A percentile compares a stretch with the other conserved stretches of the same genome.
Conservation (phyloP, 208 protist species). For the Leishmania amazonensis region DNA sequence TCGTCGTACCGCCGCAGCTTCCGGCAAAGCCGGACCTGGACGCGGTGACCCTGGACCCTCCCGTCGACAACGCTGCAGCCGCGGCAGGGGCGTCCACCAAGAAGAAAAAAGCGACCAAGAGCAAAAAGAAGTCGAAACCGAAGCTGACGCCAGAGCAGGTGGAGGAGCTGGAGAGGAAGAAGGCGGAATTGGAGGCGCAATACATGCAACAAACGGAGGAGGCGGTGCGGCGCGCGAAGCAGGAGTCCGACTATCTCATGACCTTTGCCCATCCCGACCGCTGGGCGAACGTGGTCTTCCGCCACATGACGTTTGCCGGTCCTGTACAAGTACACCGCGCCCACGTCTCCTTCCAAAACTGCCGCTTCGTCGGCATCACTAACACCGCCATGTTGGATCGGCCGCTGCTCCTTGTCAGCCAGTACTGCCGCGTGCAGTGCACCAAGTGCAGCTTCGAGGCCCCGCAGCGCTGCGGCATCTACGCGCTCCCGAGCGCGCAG, state of each 20-base stretch:
- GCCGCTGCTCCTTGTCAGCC: slow-evolving; percentile 73
- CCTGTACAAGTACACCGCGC: slow-evolving; percentile 72
- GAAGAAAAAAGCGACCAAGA: slow-evolving; percentile 20
- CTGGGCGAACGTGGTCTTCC: slow-evolving; percentile 69
- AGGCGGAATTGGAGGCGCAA: slow-evolving; percentile 56
- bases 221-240: slow-evolving; percentile 54
- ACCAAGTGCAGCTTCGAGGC: slow-evolving; percentile 78
- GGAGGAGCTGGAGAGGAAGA: slow-evolving; percentile 65
- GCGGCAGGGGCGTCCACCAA: slow-evolving; percentile 17
- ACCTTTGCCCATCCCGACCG: slow-evolving; percentile 84
- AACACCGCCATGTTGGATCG: slow-evolving; percentile 3
- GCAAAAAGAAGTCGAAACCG: slow-evolving; percentile 46
- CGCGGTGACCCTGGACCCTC: slow-evolving; percentile 21
- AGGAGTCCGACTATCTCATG: slow-evolving; percentile 80
- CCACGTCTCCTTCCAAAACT: slow-evolving; percentile 86
- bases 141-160: slow-evolving; percentile 71
- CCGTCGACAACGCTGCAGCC: not conserved
- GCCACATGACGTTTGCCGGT: slow-evolving; percentile 75
- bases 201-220: slow-evolving; percentile 68
- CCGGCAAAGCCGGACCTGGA: slow-evolving; percentile 35
- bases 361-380: slow-evolving; percentile 46
- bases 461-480: slow-evolving; percentile 53
- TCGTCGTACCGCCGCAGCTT: slow-evolving; percentile 72
- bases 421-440: slow-evolving; percentile 80
- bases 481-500: slow-evolving; percentile 62